phyloP scores from a whole-genome alignment of 345 rosid genomes.

The Murraya paniculata region DNA sequence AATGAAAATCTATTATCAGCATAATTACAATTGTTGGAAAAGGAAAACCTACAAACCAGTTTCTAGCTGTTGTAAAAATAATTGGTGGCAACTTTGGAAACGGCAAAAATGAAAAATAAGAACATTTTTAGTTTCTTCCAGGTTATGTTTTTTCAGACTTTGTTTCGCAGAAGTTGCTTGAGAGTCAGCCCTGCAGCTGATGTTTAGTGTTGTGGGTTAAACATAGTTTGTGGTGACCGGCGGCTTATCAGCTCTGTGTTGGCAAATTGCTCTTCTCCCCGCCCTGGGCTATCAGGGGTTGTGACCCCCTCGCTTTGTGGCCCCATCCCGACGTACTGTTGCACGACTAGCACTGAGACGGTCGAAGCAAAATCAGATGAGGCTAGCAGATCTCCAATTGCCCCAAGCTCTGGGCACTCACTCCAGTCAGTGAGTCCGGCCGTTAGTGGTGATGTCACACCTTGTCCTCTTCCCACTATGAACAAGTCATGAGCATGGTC shows the following conservation, averaged over 20 bases:
- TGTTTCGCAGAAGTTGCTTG: not conserved
- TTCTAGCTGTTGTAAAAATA: not conserved
- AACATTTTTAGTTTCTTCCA: not conserved
- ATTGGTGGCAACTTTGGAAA: not conserved
- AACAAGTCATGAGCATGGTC: constrained; percentile 73
- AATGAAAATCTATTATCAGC: not conserved
- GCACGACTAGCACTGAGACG: constrained; percentile 80
- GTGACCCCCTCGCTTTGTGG: constrained; percentile 29
- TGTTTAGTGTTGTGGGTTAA: constrained; percentile 8
- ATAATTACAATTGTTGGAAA: not conserved
- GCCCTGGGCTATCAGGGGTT: constrained; percentile 48
- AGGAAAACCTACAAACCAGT: not conserved
- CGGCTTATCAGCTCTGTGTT: constrained; percentile 7
- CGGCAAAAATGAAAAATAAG: not conserved
- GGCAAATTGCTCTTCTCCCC: constrained; percentile 25
- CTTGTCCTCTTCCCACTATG: constrained; percentile 91
- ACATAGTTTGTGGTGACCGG: constrained; percentile 14
- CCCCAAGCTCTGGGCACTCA: constrained; percentile 98
- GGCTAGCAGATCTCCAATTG: constrained; percentile 88
- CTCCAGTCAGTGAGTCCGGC: constrained; percentile 98
- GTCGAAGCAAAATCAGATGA: constrained; percentile 87
- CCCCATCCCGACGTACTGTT: constrained; percentile 54
- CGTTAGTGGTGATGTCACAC: constrained; percentile 61
- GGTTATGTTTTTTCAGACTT: not conserved
- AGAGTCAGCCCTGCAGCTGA: not conserved